A percentile compares a stretch with the other conserved stretches of the same genome.
Evolutionary conservation across 2,329 filamentous ascomycete species (phyloP).

Genomic region (Fusarium sp.): DNA sequence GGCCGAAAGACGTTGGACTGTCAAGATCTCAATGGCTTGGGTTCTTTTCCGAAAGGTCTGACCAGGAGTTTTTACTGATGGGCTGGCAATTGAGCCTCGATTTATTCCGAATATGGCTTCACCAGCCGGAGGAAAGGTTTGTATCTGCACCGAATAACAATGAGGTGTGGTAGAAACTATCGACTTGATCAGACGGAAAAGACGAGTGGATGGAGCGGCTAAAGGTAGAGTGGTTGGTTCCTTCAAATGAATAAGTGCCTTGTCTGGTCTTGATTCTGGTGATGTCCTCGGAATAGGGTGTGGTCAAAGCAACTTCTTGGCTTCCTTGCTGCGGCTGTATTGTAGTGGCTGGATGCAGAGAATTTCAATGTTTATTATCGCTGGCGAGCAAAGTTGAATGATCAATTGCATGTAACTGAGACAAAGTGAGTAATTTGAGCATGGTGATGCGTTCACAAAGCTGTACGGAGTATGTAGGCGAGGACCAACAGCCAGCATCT

Average conservation of each 20-base stretch:
- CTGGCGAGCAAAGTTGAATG: not conserved
- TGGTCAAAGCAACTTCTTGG: constrained; percentile 41
- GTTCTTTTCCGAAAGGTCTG: constrained; percentile 6
- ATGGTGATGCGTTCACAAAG: not conserved
- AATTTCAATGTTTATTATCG: constrained; percentile 4
- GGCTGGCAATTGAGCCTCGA: not conserved
- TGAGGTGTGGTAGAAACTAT: constrained; percentile 15
- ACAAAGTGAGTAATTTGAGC: not conserved
- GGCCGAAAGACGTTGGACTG: constrained; percentile 8
- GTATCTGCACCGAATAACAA: constrained; percentile 14
- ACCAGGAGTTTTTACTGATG: constrained; percentile 6
- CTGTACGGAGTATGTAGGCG: not conserved
- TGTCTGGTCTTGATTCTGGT: constrained; percentile 18
- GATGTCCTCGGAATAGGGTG: constrained; percentile 38
- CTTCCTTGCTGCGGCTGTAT: not conserved
- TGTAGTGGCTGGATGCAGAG: constrained; percentile 6
- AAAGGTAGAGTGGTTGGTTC: constrained; percentile 11
- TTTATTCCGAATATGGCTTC: constrained; percentile 5
- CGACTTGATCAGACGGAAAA: constrained; percentile 15
- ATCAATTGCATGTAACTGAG: constrained; percentile 13
- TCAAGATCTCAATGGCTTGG: not conserved
- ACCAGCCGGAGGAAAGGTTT: not conserved
- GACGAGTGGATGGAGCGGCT: constrained; percentile 38
- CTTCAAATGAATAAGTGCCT: constrained; percentile 4
- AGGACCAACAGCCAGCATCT: not conserved